A percentile compares a stretch with the other conserved stretches of the same genome.
Conservation (phyloP, 1,284 basidiomycete genomes). For the Cryptococcus jaspeensis region DNA sequence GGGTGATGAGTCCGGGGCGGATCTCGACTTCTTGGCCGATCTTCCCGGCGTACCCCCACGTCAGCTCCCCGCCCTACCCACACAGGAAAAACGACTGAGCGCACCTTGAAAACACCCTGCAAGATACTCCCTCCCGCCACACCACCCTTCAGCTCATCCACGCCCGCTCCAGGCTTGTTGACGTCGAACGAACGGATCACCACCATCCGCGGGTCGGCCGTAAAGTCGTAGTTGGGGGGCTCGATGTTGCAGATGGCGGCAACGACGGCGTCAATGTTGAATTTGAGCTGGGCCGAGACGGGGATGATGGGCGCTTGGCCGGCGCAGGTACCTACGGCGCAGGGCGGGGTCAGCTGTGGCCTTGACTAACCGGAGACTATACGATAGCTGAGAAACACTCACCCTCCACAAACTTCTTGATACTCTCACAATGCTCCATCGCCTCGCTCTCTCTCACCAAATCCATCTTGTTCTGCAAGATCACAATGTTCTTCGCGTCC, state of each 20-base stretch:
- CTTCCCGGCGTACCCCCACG: conserved; percentile 14
- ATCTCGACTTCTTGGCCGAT: conserved; percentile 96
- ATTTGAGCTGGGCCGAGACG: conserved; percentile 96
- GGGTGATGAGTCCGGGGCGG: conserved; percentile 93
- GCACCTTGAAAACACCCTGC: conserved; percentile 75
- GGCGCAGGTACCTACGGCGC: conserved; percentile 80
- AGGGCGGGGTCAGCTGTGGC: background rate
- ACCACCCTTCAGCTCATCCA: conserved; percentile 95
- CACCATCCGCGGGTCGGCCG: conserved; percentile 85
- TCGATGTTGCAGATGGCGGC: conserved; percentile 98
- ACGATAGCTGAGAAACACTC: conserved; percentile 15
- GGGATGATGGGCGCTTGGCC: conserved; percentile 96
- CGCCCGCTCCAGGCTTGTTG: conserved; percentile 97
- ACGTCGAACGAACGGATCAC: conserved; percentile 99
- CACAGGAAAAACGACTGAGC: background rate
- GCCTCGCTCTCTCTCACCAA: conserved; percentile 89
- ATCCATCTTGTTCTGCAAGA: conserved; percentile 97
- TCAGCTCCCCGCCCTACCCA: background rate
- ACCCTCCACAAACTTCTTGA: conserved; percentile 90
- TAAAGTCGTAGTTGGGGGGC: conserved; percentile 89
- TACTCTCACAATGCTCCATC: conserved; percentile 89
- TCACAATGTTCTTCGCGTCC: conserved; percentile 89
- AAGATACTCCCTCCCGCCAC: conserved; percentile 97
- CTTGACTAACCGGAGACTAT: background rate
- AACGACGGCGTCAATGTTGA: conserved; percentile 99